Percentiles rank a stretch among this genome's conserved stretches.
phyloP scores from a whole-genome alignment of 2,329 filamentous ascomycete genomes.

The Rhinocladiella mackenziei region DNA sequence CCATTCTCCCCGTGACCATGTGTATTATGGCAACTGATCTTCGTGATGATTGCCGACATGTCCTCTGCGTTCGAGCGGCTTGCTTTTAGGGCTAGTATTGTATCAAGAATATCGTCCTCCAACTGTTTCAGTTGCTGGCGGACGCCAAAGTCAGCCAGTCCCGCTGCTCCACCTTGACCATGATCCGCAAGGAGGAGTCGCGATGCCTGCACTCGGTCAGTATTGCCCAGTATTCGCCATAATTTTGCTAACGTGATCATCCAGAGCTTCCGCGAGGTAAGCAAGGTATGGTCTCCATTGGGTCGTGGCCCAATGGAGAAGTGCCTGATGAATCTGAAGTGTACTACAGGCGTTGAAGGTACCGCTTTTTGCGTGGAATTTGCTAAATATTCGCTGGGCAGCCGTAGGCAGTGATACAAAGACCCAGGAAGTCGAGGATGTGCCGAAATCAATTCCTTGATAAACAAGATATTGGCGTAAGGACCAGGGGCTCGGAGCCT shows the following conservation, averaged over 20 bases:
- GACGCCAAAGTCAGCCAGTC: not conserved
- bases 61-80: not conserved
- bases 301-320: not conserved
- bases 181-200: not conserved
- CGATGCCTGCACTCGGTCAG: not conserved
- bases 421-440: not conserved
- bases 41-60: not conserved
- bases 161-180: not conserved
- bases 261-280: not conserved
- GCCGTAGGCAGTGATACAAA: not conserved
- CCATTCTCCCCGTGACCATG: too few species aligned
- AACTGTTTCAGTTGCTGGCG: conserved; percentile 3
- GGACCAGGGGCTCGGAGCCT: conserved; percentile 2
- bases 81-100: not conserved
- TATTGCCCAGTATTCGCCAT: too few species aligned
- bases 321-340: not conserved
- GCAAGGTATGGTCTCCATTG: not conserved
- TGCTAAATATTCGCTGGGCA: not conserved
- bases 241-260: not conserved
- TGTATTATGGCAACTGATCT: too few species aligned
- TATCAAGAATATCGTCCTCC: not conserved
- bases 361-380: too few species aligned
- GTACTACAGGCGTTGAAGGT: not conserved
- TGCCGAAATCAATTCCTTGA: not conserved
- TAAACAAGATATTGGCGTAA: not conserved